phyloP scores from a whole-genome alignment of 768 basidiomycete species.

The Russula olivacea region DNA sequence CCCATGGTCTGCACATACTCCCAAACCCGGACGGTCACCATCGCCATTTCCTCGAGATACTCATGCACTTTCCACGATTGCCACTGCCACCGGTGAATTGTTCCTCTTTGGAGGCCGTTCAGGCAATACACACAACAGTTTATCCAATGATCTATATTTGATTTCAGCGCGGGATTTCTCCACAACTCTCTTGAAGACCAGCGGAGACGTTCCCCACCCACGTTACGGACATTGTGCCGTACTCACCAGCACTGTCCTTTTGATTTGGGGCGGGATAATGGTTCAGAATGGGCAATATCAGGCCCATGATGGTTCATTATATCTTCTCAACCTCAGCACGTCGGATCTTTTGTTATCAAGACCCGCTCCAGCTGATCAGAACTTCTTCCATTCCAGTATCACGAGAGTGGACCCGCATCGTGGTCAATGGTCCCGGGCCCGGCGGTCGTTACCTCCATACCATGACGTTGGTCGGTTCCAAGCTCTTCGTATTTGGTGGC shows the following conservation, averaged over 20 bases:
- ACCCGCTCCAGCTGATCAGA: too few species aligned
- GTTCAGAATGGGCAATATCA: conserved; percentile 62
- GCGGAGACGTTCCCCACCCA: conserved; percentile 80
- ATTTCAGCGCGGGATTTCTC: conserved; percentile 74
- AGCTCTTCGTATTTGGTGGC: conserved; percentile 93
- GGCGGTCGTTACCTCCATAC: conserved; percentile 92
- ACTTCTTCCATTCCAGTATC: conserved; percentile 48
- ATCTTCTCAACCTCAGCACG: conserved; percentile 85
- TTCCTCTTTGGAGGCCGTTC: conserved; percentile 98
- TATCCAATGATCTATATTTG: conserved; percentile 90
- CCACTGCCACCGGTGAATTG: conserved; percentile 76
- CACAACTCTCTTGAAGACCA: conserved; percentile 77
- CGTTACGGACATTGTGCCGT: conserved; percentile 89
- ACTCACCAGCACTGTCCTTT: conserved; percentile 87
- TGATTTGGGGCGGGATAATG: conserved; percentile 92
- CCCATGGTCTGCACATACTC: too few species aligned
- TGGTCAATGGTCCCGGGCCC: conserved; percentile 70
- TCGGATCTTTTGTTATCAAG: too few species aligned
- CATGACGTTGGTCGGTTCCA: conserved; percentile 85
- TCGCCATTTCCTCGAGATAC: conserved; percentile 67
- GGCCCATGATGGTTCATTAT: conserved; percentile 85
- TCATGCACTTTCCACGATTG: conserved; percentile 76
- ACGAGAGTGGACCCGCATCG: conserved; percentile 89
- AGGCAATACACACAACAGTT: too few species aligned
- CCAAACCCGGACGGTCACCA: conserved; percentile 36